Base-by-base conservation (phyloP, 75 land plant species). In the Picea sitchensis region DNA sequence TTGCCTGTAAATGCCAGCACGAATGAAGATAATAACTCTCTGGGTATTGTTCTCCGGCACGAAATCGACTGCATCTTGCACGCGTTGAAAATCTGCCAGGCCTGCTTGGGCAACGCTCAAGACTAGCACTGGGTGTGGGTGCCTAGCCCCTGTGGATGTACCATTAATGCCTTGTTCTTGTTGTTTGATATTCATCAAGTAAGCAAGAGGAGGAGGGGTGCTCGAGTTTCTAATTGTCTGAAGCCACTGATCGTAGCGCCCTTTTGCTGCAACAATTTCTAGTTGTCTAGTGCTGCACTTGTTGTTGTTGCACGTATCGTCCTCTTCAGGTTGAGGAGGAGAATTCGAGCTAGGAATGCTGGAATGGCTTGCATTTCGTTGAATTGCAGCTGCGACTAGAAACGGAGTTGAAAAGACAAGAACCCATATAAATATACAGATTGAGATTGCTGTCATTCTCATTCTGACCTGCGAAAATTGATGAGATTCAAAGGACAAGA, bases 21-120 rank as follows among this genome's bases (percentile, higher is more conserved):
- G 77, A 71, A 84, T 78, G 63, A 71, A 77, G 18, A 84, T 84
- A 21, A 84, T 47, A 72, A 84, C 68, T n/a, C 84, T 68, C 4
- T 63, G 68, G 59, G 77, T 61, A 61, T 86, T 86, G 61, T 75
- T 77, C 77, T 61, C 65, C 34, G 82, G 87, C 1, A 86, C 86
- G 14, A 78, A 81, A 54, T 86, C 82, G 15, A 86, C 85, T 20
- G 87, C 87, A 61, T 56, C 86, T 58, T 86, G 86, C 15, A 86
- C 79, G 12, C 79, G 68, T 14, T 32, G 57, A 71, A 79, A 80
- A 30, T 82, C 83, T 44, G 65, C 83, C 0, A 26, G 26, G 14
- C 82, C 82, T 30, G 32, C n/a, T 69, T 85, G 36, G 32, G 32
- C 65, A 23, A 64, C 65, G 11, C 2, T 26, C 65, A 64, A 23